Evolutionary conservation across 768 basidiomycete species (phyloP).

Genomic region (Candolleomyces aberdarensis): DNA sequence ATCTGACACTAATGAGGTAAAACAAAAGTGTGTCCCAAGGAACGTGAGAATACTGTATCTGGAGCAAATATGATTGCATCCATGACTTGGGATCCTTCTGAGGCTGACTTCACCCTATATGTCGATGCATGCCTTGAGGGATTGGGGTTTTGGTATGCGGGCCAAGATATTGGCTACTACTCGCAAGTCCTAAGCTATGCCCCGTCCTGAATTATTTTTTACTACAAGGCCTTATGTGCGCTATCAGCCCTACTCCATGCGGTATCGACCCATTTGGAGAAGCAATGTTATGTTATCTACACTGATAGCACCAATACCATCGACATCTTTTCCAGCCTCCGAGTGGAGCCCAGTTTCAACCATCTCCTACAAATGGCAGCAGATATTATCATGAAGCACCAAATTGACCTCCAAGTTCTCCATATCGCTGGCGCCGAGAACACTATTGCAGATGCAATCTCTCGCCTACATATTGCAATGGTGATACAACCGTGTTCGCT

Average conservation of each 20-base stretch:
- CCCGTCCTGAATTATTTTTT: constrained; percentile 18
- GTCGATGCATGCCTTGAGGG: constrained; percentile 25
- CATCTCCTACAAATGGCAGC: constrained; percentile 19
- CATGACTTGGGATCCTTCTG: constrained; percentile 5
- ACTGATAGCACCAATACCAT: constrained; percentile 28
- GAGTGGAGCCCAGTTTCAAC: constrained; percentile 16
- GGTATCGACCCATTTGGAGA: background rate
- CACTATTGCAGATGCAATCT: constrained; percentile 25
- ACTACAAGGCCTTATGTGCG: constrained; percentile 22
- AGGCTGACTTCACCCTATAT: constrained; percentile 13
- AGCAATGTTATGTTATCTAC: constrained; percentile 25
- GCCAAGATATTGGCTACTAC: constrained; percentile 18
- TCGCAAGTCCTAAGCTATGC: background rate
- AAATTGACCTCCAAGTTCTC: constrained; percentile 19
- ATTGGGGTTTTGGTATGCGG: constrained; percentile 28
- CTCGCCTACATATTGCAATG: constrained; percentile 9
- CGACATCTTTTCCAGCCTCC: constrained; percentile 24
- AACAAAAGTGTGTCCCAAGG: too few relatives aligned
- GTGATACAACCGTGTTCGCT: too few relatives aligned
- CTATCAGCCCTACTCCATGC: constrained; percentile 7
- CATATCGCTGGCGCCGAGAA: constrained; percentile 20
- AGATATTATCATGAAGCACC: constrained; percentile 3
- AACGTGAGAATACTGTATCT: background rate
- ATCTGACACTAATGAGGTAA: too few relatives aligned
- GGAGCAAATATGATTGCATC: constrained; percentile 24